Conservation (phyloP, 2,329 filamentous ascomycete species). For the Chalaropsis thielavioides region DNA sequence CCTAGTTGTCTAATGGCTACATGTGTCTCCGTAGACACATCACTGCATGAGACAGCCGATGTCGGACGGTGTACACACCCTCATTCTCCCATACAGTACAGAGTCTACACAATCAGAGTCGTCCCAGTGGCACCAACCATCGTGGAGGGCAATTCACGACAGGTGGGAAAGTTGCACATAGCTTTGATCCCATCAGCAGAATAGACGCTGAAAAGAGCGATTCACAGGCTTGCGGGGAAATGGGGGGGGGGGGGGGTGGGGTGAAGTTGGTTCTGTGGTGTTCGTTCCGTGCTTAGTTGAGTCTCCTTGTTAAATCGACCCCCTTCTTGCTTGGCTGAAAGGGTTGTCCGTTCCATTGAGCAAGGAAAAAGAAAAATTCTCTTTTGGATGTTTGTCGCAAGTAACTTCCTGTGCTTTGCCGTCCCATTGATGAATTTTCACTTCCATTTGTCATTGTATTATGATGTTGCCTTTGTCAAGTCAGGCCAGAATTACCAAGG, state of each 20-base stretch:
- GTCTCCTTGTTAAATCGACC: background rate
- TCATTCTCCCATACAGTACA: background rate
- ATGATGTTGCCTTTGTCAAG: too few relatives aligned
- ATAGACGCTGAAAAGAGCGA: background rate
- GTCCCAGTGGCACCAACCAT: background rate
- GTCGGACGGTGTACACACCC: background rate
- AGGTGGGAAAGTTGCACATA: background rate
- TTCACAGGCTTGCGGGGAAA: background rate
- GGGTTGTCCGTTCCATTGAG: background rate
- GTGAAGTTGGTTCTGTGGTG: background rate
- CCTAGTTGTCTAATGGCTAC: background rate
- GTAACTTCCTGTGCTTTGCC: background rate
- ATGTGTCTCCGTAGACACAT: background rate
- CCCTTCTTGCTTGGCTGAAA: background rate
- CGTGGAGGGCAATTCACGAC: background rate
- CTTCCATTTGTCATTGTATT: background rate
- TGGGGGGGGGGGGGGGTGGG: background rate
- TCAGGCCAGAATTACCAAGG: background rate
- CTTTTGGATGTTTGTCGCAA: background rate
- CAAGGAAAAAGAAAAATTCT: background rate
- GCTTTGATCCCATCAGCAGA: background rate
- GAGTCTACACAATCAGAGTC: background rate
- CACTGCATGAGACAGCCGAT: background rate
- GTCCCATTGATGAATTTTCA: background rate
- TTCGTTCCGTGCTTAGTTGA: background rate